Percentiles rank a stretch among this genome's conserved stretches.
Evolutionary conservation across 1,139 yeast species (phyloP).

Genomic region (Arxiozyma heterogenica): DNA sequence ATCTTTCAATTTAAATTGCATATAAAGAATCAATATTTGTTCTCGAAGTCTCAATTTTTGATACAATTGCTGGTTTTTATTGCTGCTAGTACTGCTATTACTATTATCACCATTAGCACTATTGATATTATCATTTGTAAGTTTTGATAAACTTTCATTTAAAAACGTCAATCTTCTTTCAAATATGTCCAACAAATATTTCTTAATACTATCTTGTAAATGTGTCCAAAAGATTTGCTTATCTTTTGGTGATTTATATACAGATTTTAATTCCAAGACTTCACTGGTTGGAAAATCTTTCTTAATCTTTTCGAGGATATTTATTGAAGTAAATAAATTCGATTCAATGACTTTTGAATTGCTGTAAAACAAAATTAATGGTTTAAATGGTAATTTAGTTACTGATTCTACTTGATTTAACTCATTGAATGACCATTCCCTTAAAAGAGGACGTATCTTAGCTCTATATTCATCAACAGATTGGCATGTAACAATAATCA

Average conservation of each 20-base stretch:
- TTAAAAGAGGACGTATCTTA: conserved; percentile 69
- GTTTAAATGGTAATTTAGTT: conserved; percentile 11
- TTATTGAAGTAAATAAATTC: conserved; percentile 25
- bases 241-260: conserved; percentile 27
- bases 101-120: neutral
- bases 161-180: conserved; percentile 17
- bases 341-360: conserved; percentile 27
- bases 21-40: conserved; percentile 19
- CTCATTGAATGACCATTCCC: conserved; percentile 65
- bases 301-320: conserved; percentile 25
- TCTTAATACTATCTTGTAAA: conserved; percentile 18
- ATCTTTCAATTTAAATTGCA: conserved; percentile 20
- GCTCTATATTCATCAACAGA: conserved; percentile 66
- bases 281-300: conserved; percentile 28
- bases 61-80: conserved; percentile 3
- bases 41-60: conserved; percentile 18
- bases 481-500: conserved; percentile 62
- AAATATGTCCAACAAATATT: conserved; percentile 19
- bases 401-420: neutral
- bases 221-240: conserved; percentile 26
- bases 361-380: conserved; percentile 25
- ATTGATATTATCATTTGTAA: neutral
- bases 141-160: conserved; percentile 7
- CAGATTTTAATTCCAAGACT: conserved; percentile 26
- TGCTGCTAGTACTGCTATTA: neutral